A percentile compares a stretch with the other conserved stretches of the same genome.
Evolutionary conservation across 805 yeast genomes (phyloP).

Genomic region (Yarrowia keelungensis): DNA sequence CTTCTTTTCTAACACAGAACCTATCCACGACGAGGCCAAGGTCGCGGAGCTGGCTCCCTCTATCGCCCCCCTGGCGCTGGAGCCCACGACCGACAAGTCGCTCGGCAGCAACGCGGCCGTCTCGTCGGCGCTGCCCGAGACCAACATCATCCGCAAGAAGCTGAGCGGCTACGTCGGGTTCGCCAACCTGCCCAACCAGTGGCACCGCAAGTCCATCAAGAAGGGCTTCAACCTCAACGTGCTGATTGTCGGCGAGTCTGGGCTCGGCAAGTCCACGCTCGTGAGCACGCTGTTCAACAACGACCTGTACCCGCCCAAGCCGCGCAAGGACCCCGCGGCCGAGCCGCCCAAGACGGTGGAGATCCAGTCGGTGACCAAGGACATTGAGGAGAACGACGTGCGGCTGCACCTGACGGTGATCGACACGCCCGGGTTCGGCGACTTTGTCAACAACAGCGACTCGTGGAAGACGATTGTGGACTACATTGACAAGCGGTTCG

Average conservation of each 20-base stretch:
- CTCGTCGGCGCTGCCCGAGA: conserved; percentile 40
- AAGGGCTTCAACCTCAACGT: conserved; percentile 89
- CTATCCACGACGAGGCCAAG: conserved; percentile 35
- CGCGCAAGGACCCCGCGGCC: conserved; percentile 53
- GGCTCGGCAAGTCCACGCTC: conserved; percentile 91
- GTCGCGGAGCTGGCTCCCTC: conserved; percentile 39
- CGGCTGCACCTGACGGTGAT: conserved; percentile 81
- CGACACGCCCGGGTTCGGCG: conserved; percentile 95
- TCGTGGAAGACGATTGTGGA: conserved; percentile 91
- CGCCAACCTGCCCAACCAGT: conserved; percentile 96
- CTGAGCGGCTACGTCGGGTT: conserved; percentile 94
- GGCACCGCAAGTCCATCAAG: conserved; percentile 93
- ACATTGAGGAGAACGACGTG: conserved; percentile 93
- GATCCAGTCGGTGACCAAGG: conserved; percentile 67
- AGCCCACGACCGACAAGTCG: conserved; percentile 40
- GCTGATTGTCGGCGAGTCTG: conserved; percentile 83
- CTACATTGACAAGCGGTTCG: conserved; percentile 85
- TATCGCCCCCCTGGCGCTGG: conserved; percentile 35
- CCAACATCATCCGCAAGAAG: conserved; percentile 56
- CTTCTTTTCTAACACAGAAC: conserved; percentile 30
- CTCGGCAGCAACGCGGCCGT: conserved; percentile 38
- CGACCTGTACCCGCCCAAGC: conserved; percentile 58
- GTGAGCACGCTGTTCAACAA: conserved; percentile 87
- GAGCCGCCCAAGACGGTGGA: conserved; percentile 58
- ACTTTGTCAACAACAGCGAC: conserved; percentile 76